Percentiles rank a stretch among this genome's conserved stretches.
Evolutionary conservation across 495 filamentous ascomycete genomes (phyloP).

Genomic region (Aspergillus baeticus): DNA sequence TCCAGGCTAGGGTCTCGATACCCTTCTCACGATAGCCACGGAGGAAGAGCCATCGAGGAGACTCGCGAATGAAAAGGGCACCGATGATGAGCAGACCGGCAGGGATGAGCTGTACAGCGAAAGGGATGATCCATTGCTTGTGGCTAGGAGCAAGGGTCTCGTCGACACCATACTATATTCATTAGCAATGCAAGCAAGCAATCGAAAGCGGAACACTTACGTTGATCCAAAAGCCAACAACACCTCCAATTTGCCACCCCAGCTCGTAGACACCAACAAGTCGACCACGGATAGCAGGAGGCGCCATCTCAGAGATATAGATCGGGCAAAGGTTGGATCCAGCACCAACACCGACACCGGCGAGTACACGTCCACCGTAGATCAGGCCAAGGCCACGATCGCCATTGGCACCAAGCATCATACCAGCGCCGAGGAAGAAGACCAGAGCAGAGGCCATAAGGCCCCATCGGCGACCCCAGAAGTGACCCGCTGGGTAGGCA

Average conservation of each 20-base stretch:
- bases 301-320: slow-evolving; percentile 78
- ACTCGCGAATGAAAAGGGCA: slow-evolving; percentile 51
- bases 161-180: slow-evolving; percentile 39
- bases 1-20: slow-evolving; percentile 60
- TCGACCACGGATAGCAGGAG: slow-evolving; percentile 76
- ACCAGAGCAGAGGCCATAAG: slow-evolving; percentile 49
- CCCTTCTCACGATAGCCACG: slow-evolving; percentile 52
- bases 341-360: slow-evolving; percentile 75
- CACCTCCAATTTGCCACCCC: slow-evolving; percentile 70
- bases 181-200: neutral
- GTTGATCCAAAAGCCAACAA: slow-evolving; percentile 76
- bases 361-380: slow-evolving; percentile 68
- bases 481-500: slow-evolving; percentile 56
- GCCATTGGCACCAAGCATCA: slow-evolving; percentile 60
- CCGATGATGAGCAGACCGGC: slow-evolving; percentile 48
- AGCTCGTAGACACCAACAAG: slow-evolving; percentile 76
- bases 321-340: slow-evolving; percentile 75
- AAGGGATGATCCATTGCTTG: slow-evolving; percentile 57
- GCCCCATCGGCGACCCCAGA: slow-evolving; percentile 54
- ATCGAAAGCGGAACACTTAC: slow-evolving; percentile 22
- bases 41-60: slow-evolving; percentile 59
- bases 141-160: slow-evolving; percentile 29
- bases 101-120: slow-evolving; percentile 57
- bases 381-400: slow-evolving; percentile 60
- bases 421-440: slow-evolving; percentile 63